Conservation (phyloP, 768 basidiomycete genomes). For the Galerina sulciceps region DNA sequence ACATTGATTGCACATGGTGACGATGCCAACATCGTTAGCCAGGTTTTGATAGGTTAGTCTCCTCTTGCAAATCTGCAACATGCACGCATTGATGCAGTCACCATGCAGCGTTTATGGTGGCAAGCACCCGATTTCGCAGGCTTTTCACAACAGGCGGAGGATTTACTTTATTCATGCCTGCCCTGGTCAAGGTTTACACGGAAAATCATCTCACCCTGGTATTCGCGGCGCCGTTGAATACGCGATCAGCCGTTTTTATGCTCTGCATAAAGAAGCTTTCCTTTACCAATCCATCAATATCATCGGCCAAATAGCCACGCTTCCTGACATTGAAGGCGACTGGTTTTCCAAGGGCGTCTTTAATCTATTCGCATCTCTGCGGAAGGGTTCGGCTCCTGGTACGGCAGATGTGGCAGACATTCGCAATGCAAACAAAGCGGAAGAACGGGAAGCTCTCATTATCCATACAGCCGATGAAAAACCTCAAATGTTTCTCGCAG, state of each 20-base stretch:
- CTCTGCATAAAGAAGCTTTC: slow-evolving; percentile 73
- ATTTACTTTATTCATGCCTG: slow-evolving; percentile 77
- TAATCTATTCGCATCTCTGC: slow-evolving; percentile 61
- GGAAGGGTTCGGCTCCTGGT: slow-evolving; percentile 38
- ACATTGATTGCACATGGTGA: slow-evolving; percentile 70
- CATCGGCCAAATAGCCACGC: slow-evolving; percentile 55
- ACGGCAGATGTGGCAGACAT: slow-evolving; percentile 70
- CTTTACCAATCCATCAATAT: slow-evolving; percentile 75
- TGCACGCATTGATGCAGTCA: not conserved
- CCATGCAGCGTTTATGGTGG: slow-evolving; percentile 66
- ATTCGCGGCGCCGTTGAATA: slow-evolving; percentile 76
- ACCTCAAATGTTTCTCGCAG: slow-evolving; percentile 69
- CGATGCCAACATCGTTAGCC: slow-evolving; percentile 78
- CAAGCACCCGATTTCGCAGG: slow-evolving; percentile 77
- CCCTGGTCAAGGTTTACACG: slow-evolving; percentile 72
- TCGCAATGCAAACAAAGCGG: slow-evolving; percentile 58
- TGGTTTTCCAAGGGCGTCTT: slow-evolving; percentile 63
- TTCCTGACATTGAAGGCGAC: slow-evolving; percentile 50
- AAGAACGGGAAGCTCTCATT: slow-evolving; percentile 75
- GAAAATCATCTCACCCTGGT: slow-evolving; percentile 56
- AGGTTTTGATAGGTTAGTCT: slow-evolving; percentile 68
- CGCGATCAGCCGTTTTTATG: slow-evolving; percentile 71
- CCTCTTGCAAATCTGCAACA: not conserved
- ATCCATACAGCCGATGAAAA: slow-evolving; percentile 73
- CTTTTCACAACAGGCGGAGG: slow-evolving; percentile 74